Conservation (phyloP, 306 rosid genomes). For the Quercus mongolica region DNA sequence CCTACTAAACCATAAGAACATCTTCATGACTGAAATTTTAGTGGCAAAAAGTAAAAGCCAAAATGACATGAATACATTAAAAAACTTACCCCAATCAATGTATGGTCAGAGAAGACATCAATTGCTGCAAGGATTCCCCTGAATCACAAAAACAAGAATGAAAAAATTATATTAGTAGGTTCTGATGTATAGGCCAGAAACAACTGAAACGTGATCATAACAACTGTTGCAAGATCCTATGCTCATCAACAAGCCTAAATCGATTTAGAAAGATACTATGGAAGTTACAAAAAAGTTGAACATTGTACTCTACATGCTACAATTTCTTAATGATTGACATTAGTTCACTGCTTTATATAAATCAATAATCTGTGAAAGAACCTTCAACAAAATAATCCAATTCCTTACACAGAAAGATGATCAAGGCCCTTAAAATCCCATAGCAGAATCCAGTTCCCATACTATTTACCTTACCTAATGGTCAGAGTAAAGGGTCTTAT, state of each 20-base stretch:
- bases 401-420: neutral
- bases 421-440: neutral
- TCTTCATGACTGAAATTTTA: neutral
- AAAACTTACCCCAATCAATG: conserved; percentile 89
- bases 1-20: neutral
- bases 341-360: neutral
- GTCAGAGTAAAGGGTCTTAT: neutral
- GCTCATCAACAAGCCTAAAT: neutral
- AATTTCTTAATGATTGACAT: neutral
- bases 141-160: conserved; percentile 23
- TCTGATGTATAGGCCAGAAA: neutral
- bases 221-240: neutral
- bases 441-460: neutral
- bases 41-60: neutral
- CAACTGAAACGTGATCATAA: neutral
- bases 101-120: conserved; percentile 75
- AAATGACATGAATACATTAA: conserved; percentile 2
- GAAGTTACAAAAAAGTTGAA: neutral
- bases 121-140: conserved; percentile 97
- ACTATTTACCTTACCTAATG: too few relatives aligned
- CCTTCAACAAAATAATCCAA: neutral
- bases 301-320: neutral
- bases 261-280: neutral
- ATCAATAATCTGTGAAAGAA: neutral
- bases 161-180: neutral